Evolutionary conservation across 805 yeast genomes (phyloP), one percentile per base, ranked within the genome.

Genomic region (Ogataea trehaloabstinens): DNA sequence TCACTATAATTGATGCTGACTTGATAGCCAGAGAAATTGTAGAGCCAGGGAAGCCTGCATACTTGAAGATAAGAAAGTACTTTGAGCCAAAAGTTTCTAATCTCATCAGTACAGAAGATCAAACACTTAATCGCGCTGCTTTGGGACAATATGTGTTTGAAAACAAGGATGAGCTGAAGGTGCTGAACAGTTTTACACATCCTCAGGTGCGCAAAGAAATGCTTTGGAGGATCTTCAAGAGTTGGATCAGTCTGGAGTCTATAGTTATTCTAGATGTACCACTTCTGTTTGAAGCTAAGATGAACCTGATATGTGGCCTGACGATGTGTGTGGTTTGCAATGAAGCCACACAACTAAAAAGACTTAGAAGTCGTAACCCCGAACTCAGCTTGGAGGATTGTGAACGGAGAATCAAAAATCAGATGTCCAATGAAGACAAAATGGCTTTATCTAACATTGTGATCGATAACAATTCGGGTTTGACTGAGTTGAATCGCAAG

Each of bases 201-300:
- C 96, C 97, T 0, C 91, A 87, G 5, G 90, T 93, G 2, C 72
- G 82, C 31, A 66, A 73, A 46, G 84, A 77, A 32, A 87, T 91
- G 54, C 58, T 76, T 6, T 64, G 71, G 61, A 76, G 74, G 49
- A 64, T 87, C 1, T 25, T 82, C 2, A 42, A 48, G 36, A 75
- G 76, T 13, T 93, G 89, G 71, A 21, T 87, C 11, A 45, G 58
- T 7, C 78, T 87, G 11, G 56, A 76, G 31, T 59, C 68, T 11
- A 51, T 88, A 55, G 89, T 88, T 3, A 64, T 93, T 0, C 61
- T 93, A 34, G 99, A 93, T 55, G 91, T 95, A 2, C 99, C 99
- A 1, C 66, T 93, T 27, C 65, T 93, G 15, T 93, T 86, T 60
- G 99, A 93, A 59, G 73, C 88, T 24, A 76, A 79, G 2, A 67